phyloP scores from a whole-genome alignment of 106 monocot genomes.

The Dendrobium officinale region DNA sequence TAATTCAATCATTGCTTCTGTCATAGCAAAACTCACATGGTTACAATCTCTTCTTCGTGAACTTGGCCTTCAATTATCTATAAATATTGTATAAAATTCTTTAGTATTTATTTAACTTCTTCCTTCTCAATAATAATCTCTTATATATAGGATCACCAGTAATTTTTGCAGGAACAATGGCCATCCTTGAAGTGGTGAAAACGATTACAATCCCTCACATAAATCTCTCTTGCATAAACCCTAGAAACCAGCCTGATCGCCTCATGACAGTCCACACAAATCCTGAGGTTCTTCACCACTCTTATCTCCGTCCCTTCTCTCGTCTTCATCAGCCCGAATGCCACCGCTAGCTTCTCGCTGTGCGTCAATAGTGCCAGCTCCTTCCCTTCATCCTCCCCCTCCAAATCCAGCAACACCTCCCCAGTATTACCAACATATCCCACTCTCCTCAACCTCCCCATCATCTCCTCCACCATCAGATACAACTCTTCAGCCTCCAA shows the following conservation, averaged over 20 bases:
- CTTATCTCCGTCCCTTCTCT: conserved; percentile 7
- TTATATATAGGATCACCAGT: background rate
- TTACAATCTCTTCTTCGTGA: too few species aligned
- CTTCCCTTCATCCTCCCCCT: conserved; percentile 2
- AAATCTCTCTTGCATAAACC: conserved; percentile 13
- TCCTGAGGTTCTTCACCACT: conserved; percentile 21
- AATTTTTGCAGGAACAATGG: background rate
- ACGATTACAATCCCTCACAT: conserved; percentile 18
- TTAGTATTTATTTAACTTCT: too few species aligned
- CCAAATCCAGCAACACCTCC: conserved; percentile 15
- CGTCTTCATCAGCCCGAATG: conserved; percentile 19
- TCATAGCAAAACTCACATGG: too few species aligned
- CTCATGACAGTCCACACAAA: conserved; percentile 22
- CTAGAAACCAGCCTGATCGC: conserved; percentile 20
- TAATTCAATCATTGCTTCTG: too few species aligned
- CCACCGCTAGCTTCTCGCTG: conserved; percentile 18
- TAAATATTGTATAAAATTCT: too few species aligned
- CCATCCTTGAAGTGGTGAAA: conserved; percentile 17
- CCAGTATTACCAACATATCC: conserved; percentile 13
- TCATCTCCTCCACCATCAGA: conserved; percentile 16
- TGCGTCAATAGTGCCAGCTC: conserved; percentile 2
- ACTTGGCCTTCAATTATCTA: too few species aligned
- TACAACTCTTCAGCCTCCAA: background rate
- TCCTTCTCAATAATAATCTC: too few species aligned
- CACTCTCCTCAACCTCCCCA: conserved; percentile 4